Conservation (phyloP, 176 grass and related monocot genomes). For the Musa troglodytarum region DNA sequence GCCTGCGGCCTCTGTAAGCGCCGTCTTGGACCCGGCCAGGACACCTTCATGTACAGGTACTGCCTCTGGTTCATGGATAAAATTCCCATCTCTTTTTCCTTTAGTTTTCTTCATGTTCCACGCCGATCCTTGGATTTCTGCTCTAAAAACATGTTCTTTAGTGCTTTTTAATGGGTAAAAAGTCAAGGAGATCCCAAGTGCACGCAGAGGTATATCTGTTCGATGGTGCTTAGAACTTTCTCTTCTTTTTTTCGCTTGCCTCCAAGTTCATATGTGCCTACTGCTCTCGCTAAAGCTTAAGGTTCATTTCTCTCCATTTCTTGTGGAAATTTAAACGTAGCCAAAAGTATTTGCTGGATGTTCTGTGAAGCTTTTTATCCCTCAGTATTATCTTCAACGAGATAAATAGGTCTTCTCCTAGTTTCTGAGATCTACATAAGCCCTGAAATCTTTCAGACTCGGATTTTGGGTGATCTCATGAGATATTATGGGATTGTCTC, state of each 20-base stretch:
- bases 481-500: too few relatives aligned
- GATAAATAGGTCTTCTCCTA: not conserved
- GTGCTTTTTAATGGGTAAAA: not conserved
- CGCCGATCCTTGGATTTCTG: not conserved
- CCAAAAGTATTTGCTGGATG: too few relatives aligned
- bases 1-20: conserved; percentile 81
- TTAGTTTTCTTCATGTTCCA: too few relatives aligned
- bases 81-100: not conserved
- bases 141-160: not conserved
- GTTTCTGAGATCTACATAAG: not conserved
- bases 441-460: too few relatives aligned
- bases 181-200: not conserved
- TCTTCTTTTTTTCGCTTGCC: too few relatives aligned
- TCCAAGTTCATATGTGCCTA: too few relatives aligned
- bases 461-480: too few relatives aligned
- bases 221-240: not conserved
- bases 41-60: conserved; percentile 97
- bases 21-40: conserved; percentile 66
- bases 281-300: too few relatives aligned
- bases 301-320: not conserved
- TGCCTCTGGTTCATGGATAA: not conserved
- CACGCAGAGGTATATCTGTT: not conserved
- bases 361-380: not conserved
- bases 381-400: not conserved
- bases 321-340: not conserved